A percentile compares a stretch with the other conserved stretches of the same genome.
These are phyloP conservation scores for Septoria linicola DNA, from an alignment of 2,329 filamentous ascomycete species.

Conservation along the genomic window DNA sequence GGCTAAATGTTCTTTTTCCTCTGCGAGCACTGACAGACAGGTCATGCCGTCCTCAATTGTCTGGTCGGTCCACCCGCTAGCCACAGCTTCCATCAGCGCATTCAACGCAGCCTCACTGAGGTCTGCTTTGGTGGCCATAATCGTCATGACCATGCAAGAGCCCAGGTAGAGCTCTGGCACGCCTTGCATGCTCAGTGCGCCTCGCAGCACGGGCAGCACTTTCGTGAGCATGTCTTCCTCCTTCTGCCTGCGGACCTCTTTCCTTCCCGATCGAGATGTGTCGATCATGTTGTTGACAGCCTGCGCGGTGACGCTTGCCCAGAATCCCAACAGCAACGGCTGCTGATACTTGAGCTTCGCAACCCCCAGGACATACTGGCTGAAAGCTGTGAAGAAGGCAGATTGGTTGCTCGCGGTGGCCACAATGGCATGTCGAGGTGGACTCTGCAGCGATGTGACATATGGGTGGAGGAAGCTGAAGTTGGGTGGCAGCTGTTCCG, in stretches of 20 bases:
- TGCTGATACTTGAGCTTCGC: constrained; percentile 72
- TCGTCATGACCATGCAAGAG: constrained; percentile 85
- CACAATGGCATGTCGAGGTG: constrained; percentile 77
- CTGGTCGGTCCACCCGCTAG: constrained; percentile 71
- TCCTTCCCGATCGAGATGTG: constrained; percentile 70
- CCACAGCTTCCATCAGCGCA: constrained; percentile 85
- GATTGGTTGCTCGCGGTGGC: constrained; percentile 78
- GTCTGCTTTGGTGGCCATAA: constrained; percentile 78
- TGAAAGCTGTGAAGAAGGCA: constrained; percentile 72
- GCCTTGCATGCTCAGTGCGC: constrained; percentile 72
- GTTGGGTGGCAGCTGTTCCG: constrained; percentile 67
- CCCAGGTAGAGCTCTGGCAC: constrained; percentile 78
- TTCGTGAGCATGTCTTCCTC: constrained; percentile 73
- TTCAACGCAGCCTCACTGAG: constrained; percentile 78
- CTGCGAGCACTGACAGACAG: constrained; percentile 76
- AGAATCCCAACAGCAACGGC: constrained; percentile 78
- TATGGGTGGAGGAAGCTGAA: constrained; percentile 88
- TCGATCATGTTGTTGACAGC: constrained; percentile 81
- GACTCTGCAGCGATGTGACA: constrained; percentile 70
- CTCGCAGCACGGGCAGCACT: constrained; percentile 69
- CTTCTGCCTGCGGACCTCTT: constrained; percentile 73
- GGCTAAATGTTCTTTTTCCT: constrained; percentile 69
- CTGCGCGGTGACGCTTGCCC: constrained; percentile 85
- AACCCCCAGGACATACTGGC: constrained; percentile 73
- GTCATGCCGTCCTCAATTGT: constrained; percentile 72